Base-by-base conservation (phyloP, 1,284 basidiomycete genomes). In the Golubevia sp. region DNA sequence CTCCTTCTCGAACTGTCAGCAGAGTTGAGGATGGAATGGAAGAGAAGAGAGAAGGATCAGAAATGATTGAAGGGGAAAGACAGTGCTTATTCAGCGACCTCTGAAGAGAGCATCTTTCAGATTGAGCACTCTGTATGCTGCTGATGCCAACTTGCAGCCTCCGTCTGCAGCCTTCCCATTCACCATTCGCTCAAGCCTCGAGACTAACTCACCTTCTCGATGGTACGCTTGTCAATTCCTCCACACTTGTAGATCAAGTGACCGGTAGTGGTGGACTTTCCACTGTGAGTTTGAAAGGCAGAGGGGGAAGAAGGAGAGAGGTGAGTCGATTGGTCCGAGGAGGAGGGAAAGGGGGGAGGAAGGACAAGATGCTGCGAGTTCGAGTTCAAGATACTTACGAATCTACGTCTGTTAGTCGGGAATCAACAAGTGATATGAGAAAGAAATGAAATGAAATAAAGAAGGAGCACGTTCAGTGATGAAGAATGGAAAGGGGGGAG, bases 221-320 rank as follows among this genome's bases (percentile, higher is more conserved):
- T 97, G 86, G 95, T 98, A 91, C 97, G 96, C 90, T 99, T 99
- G 87, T 99, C 97, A 88, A 99, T 99, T 93, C 97, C 97, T 91
- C 96, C 96, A 87, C 96, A 99, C 91, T 99, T 98, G 93, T 98
- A 98, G 91, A 99, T 99, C 88, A 99, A 89, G 89, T 99, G 97
- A 83, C 97, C 97, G 84, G 97, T 99, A 85, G 96, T 99, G 87
- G 96, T 99, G 74, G 95, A 98, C 89, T 98, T 98, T 82, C 96
- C 84, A 59, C 79, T 82, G 76, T 83, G 77, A 77, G 80, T 77
- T 73, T 83, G 21, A 38, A 52, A 11, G 50, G n/a, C 48, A 18
- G 48, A 18, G n/a, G 48, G 48, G 48, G 18, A n/a, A 49, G 25
- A 52, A 11, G 50, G 25, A 52, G 25, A 52, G 23, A 23, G 11